Percentiles rank a stretch among this genome's conserved stretches.
Conservation (phyloP, 352 stramenopile species). For the Phytophthora podocarpi region DNA sequence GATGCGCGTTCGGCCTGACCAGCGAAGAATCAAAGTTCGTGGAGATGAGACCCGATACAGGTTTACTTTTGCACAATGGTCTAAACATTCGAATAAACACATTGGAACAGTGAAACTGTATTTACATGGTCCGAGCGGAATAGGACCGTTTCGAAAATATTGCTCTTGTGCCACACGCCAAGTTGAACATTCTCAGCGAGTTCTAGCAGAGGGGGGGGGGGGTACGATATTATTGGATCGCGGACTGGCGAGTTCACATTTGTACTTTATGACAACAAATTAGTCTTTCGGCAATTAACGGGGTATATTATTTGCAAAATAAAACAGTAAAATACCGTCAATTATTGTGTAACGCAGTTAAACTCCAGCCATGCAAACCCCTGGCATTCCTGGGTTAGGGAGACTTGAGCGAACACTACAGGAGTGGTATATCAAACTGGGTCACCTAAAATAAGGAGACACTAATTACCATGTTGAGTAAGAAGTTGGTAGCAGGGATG, state of each 20-base stretch:
- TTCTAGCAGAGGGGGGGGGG: constrained; percentile 2
- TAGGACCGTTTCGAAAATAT: constrained; percentile 15
- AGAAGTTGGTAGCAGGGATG: not conserved
- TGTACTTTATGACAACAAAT: constrained; percentile 1
- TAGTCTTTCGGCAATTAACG: constrained; percentile 13
- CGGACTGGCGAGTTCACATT: constrained; percentile 14
- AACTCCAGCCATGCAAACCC: constrained; percentile 5
- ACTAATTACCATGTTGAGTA: constrained; percentile 4
- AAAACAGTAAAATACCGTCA: constrained; percentile 6
- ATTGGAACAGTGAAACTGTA: constrained; percentile 19
- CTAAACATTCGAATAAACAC: no score
- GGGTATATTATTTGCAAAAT: constrained; percentile 7
- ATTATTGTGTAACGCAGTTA: constrained; percentile 11
- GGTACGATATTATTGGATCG: constrained; percentile 9
- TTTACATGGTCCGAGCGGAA: not conserved
- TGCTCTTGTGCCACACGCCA: constrained; percentile 7
- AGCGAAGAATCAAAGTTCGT: constrained; percentile 4
- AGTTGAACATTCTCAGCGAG: constrained; percentile 18
- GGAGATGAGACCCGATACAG: not conserved
- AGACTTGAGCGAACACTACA: not conserved
- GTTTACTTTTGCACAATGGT: constrained; percentile 22
- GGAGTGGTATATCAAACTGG: not conserved
- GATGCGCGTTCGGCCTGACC: constrained; percentile 12
- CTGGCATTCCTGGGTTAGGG: not conserved
- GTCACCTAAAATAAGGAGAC: constrained; percentile 6